phyloP scores from a whole-genome alignment of 2,329 filamentous ascomycete genomes.

The Fusarium pilosicola region DNA sequence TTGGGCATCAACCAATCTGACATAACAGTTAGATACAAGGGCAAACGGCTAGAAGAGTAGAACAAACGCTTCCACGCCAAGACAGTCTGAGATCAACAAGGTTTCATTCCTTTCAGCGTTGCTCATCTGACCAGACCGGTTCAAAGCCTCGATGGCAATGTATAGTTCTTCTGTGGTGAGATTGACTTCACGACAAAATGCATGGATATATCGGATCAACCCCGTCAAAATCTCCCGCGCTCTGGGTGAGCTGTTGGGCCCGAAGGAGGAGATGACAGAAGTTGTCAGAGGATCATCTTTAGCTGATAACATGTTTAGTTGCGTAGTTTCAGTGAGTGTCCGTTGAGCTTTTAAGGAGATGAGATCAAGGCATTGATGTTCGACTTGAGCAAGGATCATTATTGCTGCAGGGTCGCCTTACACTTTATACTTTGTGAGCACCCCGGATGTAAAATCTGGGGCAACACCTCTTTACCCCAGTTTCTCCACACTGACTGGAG shows the following conservation, averaged over 20 bases:
- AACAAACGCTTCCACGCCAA: not conserved
- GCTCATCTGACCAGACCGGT: not conserved
- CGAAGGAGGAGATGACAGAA: not conserved
- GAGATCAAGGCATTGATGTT: not conserved
- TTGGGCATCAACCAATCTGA: not conserved
- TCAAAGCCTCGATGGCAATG: not conserved
- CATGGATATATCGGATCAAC: not conserved
- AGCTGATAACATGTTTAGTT: not conserved
- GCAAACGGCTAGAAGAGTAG: rapidly evolving
- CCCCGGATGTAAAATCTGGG: not conserved
- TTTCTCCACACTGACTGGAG: not conserved
- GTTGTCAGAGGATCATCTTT: not conserved
- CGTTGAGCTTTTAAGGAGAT: rapidly evolving
- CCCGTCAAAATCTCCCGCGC: not conserved
- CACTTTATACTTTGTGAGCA: not conserved
- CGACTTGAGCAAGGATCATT: not conserved
- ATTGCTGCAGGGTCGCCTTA: rapidly evolving
- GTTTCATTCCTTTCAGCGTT: not conserved
- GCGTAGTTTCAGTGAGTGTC: rapidly evolving
- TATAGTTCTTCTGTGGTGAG: not conserved
- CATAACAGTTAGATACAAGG: not conserved
- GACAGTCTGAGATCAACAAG: not conserved
- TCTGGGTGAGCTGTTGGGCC: not conserved
- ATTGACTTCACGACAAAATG: not conserved
- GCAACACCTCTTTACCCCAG: not conserved